Conservation (phyloP, 2,329 filamentous ascomycete species). For the Fusarium sp. region DNA sequence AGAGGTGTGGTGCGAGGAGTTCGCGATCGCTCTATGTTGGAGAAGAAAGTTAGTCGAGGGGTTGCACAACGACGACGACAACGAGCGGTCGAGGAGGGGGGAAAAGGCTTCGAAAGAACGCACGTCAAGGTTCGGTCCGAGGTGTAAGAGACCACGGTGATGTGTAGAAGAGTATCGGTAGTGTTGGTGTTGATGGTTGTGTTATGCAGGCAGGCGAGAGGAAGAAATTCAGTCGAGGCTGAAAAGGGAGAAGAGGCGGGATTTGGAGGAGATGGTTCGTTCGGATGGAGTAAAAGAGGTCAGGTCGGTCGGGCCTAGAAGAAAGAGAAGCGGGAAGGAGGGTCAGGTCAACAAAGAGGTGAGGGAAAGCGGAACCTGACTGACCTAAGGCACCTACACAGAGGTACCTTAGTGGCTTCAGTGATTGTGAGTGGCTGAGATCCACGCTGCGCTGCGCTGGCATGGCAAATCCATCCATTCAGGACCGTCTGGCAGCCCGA, state of each 20-base stretch:
- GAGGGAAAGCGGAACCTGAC: constrained; percentile 29
- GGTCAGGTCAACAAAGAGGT: constrained; percentile 47
- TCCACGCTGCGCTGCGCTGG: constrained; percentile 7
- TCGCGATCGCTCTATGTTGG: constrained; percentile 42
- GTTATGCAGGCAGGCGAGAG: constrained; percentile 26
- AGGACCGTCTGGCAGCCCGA: constrained; percentile 42
- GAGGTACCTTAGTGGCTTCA: neutral
- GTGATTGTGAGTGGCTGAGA: neutral
- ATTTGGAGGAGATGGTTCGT: constrained; percentile 46
- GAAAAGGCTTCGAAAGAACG: constrained; percentile 36
- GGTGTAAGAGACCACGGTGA: constrained; percentile 23
- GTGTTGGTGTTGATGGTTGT: constrained; percentile 19
- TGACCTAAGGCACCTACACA: constrained; percentile 1
- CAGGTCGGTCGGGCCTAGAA: constrained; percentile 24
- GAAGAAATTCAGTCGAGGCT: constrained; percentile 44
- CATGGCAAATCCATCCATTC: constrained; percentile 9
- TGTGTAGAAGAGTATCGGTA: constrained; percentile 13
- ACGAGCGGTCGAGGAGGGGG: constrained; percentile 24
- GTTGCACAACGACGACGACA: constrained; percentile 6
- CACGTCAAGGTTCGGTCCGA: constrained; percentile 43
- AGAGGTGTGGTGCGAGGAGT: constrained; percentile 38
- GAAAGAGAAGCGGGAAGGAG: constrained; percentile 36
- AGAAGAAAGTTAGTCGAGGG: constrained; percentile 41
- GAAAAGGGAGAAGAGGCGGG: constrained; percentile 43
- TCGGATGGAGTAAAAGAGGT: constrained; percentile 40